Base-by-base conservation (phyloP, 2,329 filamentous ascomycete species). In the Aspergillus sclerotialis region DNA sequence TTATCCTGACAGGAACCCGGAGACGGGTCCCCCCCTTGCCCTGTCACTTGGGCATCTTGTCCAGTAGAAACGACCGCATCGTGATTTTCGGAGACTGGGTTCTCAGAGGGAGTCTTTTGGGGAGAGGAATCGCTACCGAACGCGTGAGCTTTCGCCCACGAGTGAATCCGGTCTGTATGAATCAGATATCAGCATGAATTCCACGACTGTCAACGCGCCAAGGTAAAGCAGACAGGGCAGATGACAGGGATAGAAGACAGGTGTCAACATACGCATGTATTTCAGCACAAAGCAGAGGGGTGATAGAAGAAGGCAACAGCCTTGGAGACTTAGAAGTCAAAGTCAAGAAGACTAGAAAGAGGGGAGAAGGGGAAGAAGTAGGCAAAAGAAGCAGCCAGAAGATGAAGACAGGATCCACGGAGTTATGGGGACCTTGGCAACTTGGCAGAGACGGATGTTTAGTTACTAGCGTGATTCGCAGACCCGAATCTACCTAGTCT, bases 131-230 rank as follows among this genome's bases (percentile, higher is more conserved):
- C 46, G 31, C 33, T 37, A 40, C 45, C 45, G 21, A 51, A 53
- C 14, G 55, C 55, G 56, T 60, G 56, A 60, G 56, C 56, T 60
- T 58, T 60, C 56, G 56, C 56, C 56, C 56, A 60, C 56, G 56
- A 58, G 40, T 53, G 46, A 54, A 59, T 58, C 39, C 54, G 55
- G 56, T 60, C 56, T 60, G 16, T 19, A 30, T 11, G 40, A 40
- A 12, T 21, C 25, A 34, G 32, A n/a, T n/a, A n/a, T n/a, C n/a
- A n/a, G n/a, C n/a, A n/a, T n/a, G n/a, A n/a, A n/a, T n/a, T n/a
- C n/a, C n/a, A n/a, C 13, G 25, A 28, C n/a, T 28, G 7, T 7
- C 7, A 13, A 28, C n/a, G 6, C 7, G 25, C 14, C 11, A 9
- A 12, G 25, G 25, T 28, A 28, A 28, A 6, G n/a, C n/a, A n/a